Conservation (phyloP, 768 basidiomycete species). For the Pulveroboletus sp. region DNA sequence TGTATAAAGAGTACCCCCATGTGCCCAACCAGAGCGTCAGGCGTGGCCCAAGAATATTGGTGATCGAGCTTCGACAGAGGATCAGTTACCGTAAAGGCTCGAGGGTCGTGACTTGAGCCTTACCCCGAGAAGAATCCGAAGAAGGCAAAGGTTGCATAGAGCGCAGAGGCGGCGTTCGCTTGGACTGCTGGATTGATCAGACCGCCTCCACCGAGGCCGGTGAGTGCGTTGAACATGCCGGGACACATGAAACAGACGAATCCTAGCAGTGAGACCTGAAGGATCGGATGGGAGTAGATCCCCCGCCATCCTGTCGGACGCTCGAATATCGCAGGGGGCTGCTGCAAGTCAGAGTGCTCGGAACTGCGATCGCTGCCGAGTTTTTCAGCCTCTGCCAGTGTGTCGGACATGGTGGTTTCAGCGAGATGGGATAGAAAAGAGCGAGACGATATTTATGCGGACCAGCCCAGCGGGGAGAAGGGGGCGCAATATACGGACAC, state of each 20-base stretch:
- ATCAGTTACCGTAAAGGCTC: background rate
- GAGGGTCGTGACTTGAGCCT: conserved; percentile 7
- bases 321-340: conserved; percentile 32
- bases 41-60: conserved; percentile 60
- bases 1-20: conserved; percentile 48
- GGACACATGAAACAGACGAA: conserved; percentile 56
- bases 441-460: background rate
- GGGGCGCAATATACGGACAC: too few species aligned
- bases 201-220: conserved; percentile 77
- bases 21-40: conserved; percentile 48
- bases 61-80: conserved; percentile 50
- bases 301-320: conserved; percentile 50
- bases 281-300: conserved; percentile 48
- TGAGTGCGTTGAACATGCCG: conserved; percentile 77
- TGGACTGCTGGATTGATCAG: conserved; percentile 59
- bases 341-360: conserved; percentile 18
- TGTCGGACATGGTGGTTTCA: conserved; percentile 18
- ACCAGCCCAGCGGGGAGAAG: background rate
- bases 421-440: background rate
- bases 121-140: conserved; percentile 70
- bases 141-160: conserved; percentile 62
- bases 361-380: conserved; percentile 11
- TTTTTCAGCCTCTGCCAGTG: conserved; percentile 16
- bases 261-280: conserved; percentile 50
- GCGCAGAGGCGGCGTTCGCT: conserved; percentile 63